A percentile compares a stretch with the other conserved stretches of the same genome.
These are phyloP conservation scores for Neofusicoccum parvum DNA, from an alignment of 2,329 filamentous ascomycete species.

Conservation along the genomic window DNA sequence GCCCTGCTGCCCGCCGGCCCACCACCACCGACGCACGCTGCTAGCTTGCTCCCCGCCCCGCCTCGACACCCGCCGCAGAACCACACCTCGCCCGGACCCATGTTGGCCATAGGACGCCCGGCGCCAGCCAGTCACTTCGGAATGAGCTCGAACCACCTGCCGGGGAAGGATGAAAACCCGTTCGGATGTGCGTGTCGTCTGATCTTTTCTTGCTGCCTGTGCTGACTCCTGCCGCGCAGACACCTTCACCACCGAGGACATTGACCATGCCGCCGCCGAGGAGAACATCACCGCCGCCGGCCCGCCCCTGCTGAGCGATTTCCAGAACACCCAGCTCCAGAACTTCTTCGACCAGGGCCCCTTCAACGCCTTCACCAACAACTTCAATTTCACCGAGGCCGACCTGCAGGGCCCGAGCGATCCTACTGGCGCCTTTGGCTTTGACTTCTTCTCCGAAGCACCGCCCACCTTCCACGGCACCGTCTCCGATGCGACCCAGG, in stretches of 20 bases:
- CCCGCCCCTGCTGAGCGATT: slow-evolving; percentile 16
- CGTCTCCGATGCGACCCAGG: background rate
- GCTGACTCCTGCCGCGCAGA: background rate
- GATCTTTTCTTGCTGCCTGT: background rate
- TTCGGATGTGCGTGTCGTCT: slow-evolving; percentile 19
- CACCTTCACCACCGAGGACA: slow-evolving; percentile 13
- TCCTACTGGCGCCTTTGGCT: background rate
- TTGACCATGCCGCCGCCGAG: slow-evolving; percentile 18
- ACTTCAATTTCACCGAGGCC: slow-evolving; percentile 10
- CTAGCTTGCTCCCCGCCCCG: slow-evolving; percentile 7
- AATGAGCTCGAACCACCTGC: slow-evolving; percentile 21
- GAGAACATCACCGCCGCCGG: slow-evolving; percentile 18
- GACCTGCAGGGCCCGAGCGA: slow-evolving; percentile 4
- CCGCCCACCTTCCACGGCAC: slow-evolving; percentile 17
- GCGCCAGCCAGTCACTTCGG: slow-evolving; percentile 20
- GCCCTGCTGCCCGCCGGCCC: background rate
- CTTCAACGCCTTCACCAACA: slow-evolving; percentile 14
- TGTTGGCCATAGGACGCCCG: slow-evolving; percentile 19
- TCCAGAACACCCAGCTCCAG: slow-evolving; percentile 17
- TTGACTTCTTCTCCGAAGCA: slow-evolving; percentile 1
- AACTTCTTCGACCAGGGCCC: slow-evolving; percentile 21
- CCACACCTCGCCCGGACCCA: background rate
- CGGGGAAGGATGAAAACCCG: slow-evolving; percentile 19
- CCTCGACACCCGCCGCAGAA: background rate
- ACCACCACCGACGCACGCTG: slow-evolving; percentile 8